A percentile compares a stretch with the other conserved stretches of the same genome.
phyloP scores from a whole-genome alignment of 768 basidiomycete species.

The Chlorophyllum brunneum region DNA sequence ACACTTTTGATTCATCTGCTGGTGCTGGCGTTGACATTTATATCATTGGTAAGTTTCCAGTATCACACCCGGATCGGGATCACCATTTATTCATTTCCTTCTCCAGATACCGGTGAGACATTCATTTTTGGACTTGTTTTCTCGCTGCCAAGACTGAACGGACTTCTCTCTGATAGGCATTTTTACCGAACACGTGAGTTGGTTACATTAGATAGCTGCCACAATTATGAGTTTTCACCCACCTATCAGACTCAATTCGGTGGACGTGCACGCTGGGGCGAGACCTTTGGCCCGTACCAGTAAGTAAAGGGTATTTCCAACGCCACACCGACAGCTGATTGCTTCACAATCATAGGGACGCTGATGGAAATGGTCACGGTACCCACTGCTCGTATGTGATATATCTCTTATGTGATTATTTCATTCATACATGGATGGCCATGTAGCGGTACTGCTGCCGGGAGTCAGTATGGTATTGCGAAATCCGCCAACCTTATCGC shows the following conservation, averaged over 20 bases:
- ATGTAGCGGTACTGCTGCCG: slow-evolving; percentile 22
- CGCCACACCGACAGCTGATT: background rate
- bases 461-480: slow-evolving; percentile 22
- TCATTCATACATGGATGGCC: background rate
- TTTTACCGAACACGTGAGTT: slow-evolving; percentile 18
- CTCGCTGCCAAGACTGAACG: background rate
- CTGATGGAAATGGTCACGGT: slow-evolving; percentile 39
- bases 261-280: slow-evolving; percentile 37
- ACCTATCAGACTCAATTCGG: slow-evolving; percentile 24
- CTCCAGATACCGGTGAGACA: slow-evolving; percentile 20
- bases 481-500: slow-evolving; percentile 32
- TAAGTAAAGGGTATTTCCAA: slow-evolving; percentile 15
- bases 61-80: background rate
- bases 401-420: background rate
- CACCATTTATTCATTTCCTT: background rate
- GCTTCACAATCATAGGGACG: slow-evolving; percentile 5
- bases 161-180: slow-evolving; percentile 16
- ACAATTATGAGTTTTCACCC: background rate
- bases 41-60: slow-evolving; percentile 27
- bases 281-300: slow-evolving; percentile 25
- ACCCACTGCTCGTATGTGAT: slow-evolving; percentile 26
- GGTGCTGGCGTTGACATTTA: slow-evolving; percentile 34
- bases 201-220: background rate
- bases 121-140: background rate
- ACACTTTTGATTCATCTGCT: slow-evolving; percentile 14